These are phyloP conservation scores for Hymenoscyphus albidus DNA, from an alignment of 2,329 filamentous ascomycete species.

Conservation along the genomic window DNA sequence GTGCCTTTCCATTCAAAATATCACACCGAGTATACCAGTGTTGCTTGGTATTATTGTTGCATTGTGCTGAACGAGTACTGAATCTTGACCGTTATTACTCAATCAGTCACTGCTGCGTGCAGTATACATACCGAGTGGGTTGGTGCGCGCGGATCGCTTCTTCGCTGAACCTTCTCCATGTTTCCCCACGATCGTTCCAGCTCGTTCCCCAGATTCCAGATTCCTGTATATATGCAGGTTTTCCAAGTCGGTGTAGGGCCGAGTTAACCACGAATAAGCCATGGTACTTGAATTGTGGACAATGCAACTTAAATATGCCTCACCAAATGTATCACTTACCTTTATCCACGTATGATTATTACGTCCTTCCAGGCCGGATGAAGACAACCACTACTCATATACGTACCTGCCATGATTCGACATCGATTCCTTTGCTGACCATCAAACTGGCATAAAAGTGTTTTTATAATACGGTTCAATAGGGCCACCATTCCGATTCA, in stretches of 20 bases:
- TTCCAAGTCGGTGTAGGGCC: not conserved
- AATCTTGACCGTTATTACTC: not conserved
- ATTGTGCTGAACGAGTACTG: not conserved
- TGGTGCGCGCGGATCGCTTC: not conserved
- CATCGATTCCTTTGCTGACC: not conserved
- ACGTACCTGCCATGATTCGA: not conserved
- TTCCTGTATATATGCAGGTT: not conserved
- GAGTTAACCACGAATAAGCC: not conserved
- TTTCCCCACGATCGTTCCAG: conserved; percentile 1
- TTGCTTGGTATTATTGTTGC: not conserved
- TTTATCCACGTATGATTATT: not conserved
- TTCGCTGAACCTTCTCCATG: not conserved
- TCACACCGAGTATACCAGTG: conserved; percentile 2
- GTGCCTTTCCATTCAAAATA: not conserved
- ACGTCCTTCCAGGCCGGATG: not conserved
- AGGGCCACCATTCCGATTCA: not conserved
- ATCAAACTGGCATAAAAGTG: not conserved
- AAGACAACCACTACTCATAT: conserved; percentile 1
- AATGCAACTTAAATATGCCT: not conserved
- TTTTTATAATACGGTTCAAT: not conserved
- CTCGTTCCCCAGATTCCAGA: not conserved
- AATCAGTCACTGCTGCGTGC: not conserved
- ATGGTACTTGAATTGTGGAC: not conserved
- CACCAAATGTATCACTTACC: not conserved
- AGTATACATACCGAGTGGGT: not conserved